phyloP scores from a whole-genome alignment of 257 asterid genomes.

The Plantago elongata region DNA sequence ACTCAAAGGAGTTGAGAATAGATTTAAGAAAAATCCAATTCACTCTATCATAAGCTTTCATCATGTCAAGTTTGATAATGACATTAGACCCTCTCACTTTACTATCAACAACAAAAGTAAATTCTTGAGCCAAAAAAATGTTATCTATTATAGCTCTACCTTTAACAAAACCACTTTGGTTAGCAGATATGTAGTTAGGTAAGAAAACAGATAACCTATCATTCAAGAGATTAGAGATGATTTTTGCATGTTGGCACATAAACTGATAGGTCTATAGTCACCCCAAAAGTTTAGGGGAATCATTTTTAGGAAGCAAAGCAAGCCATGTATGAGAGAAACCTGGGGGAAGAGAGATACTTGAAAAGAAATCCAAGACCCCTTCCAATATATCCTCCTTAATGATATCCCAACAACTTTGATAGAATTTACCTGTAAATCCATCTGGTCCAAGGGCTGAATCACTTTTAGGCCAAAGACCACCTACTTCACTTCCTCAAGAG shows the following conservation, averaged over 20 bases:
- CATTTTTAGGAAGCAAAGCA: not conserved
- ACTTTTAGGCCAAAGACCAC: not conserved
- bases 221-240: not conserved
- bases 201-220: not conserved
- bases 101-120: not conserved
- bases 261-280: not conserved
- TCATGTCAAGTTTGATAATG: not conserved
- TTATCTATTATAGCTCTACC: not conserved
- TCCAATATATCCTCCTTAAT: not conserved
- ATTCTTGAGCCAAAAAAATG: not conserved
- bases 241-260: not conserved
- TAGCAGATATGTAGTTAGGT: not conserved
- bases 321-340: not conserved
- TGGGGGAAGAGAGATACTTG: not conserved
- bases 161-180: not conserved
- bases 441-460: not conserved
- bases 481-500: too few relatives aligned
- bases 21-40: not conserved
- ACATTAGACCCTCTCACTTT: not conserved
- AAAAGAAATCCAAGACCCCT: not conserved
- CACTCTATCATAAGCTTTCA: constrained; percentile 1
- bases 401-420: not conserved
- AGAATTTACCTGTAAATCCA: not conserved
- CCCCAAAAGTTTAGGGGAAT: not conserved
- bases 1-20: not conserved